phyloP scores from a whole-genome alignment of 2,329 filamentous ascomycete species.

The Epichloe hybrida region DNA sequence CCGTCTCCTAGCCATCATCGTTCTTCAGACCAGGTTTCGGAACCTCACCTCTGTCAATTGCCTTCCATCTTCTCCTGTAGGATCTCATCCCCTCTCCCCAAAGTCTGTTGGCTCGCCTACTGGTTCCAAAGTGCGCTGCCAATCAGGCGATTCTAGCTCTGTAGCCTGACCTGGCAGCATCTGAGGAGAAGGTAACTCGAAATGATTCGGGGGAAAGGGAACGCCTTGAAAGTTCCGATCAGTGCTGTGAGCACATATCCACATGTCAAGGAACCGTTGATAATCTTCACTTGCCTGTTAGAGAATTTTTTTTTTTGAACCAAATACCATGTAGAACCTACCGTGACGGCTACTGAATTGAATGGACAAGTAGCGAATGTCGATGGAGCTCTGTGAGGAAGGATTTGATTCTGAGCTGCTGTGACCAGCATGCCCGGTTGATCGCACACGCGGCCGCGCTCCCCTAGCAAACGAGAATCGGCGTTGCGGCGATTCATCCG shows the following conservation, averaged over 20 bases:
- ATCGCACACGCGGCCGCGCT: constrained; percentile 26
- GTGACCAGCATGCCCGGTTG: constrained; percentile 12
- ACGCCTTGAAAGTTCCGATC: constrained; percentile 33
- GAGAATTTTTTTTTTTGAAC: not conserved
- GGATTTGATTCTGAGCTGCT: constrained; percentile 11
- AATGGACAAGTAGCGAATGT: constrained; percentile 35
- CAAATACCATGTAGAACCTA: constrained; percentile 13
- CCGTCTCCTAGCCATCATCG: too few species aligned
- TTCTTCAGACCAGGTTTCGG: too few species aligned
- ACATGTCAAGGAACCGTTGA: constrained; percentile 31
- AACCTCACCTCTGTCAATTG: not conserved
- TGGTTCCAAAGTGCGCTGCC: constrained; percentile 4
- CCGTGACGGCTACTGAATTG: constrained; percentile 36
- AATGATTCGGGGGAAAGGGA: constrained; percentile 31
- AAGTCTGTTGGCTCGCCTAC: constrained; percentile 1
- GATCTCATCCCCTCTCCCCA: not conserved
- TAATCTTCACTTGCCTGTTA: constrained; percentile 22
- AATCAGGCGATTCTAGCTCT: constrained; percentile 2
- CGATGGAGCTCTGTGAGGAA: constrained; percentile 15
- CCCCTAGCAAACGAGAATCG: constrained; percentile 32
- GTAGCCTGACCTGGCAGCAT: constrained; percentile 20
- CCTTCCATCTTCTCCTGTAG: not conserved
- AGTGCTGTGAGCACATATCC: constrained; percentile 31
- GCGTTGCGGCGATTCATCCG: constrained; percentile 23
- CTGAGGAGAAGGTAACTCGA: constrained; percentile 34